Conservation (phyloP, 176 grass and related monocot species). For the Miscanthus lutarioriparius region DNA sequence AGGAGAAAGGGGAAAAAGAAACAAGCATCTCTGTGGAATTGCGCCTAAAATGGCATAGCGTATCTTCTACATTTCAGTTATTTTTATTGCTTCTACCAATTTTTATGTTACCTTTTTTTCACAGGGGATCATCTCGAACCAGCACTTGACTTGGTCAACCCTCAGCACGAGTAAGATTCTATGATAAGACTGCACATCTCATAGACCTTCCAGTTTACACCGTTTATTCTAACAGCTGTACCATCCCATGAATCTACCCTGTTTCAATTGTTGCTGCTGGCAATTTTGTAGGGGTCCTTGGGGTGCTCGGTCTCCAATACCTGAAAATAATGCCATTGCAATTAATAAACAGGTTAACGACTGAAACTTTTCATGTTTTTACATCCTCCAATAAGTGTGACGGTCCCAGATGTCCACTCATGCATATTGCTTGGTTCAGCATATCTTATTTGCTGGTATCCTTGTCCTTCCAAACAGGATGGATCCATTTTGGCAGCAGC, state of each 20-base stretch:
- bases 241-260: background rate
- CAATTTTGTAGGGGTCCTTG: constrained; percentile 69
- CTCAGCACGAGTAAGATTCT: constrained; percentile 84
- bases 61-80: constrained; percentile 6
- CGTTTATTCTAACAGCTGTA: constrained; percentile 3
- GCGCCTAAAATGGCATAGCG: background rate
- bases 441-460: background rate
- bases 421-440: constrained; percentile 13
- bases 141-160: constrained; percentile 84
- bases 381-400: background rate
- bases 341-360: constrained; percentile 65
- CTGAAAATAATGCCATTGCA: constrained; percentile 91
- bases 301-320: constrained; percentile 79
- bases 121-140: constrained; percentile 78
- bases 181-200: constrained; percentile 5
- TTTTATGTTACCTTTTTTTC: constrained; percentile 24
- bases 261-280: constrained; percentile 28
- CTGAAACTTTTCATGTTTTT: constrained; percentile 5
- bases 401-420: background rate
- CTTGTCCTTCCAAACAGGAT: constrained; percentile 57
- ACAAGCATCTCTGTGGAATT: background rate
- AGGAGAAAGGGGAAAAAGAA: background rate
- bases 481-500: constrained; percentile 84
- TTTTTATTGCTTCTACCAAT: constrained; percentile 4
- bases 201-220: background rate